Conservation (phyloP, 495 filamentous ascomycete species). For the Penicillium angulare region DNA sequence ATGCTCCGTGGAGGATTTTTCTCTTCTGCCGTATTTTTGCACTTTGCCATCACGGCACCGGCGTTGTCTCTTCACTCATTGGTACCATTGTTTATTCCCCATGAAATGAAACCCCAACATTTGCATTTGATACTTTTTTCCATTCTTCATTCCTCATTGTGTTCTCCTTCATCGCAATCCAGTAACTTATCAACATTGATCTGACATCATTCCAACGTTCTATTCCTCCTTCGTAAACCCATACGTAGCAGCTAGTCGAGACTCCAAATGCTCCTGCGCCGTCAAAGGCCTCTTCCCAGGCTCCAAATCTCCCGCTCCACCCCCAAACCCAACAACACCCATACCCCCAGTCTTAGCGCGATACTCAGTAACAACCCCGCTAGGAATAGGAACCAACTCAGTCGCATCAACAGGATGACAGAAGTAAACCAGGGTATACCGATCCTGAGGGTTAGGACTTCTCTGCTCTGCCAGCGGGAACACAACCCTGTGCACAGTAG, state of each 20-base stretch:
- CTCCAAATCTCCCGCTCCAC: conserved; percentile 35
- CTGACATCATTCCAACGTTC: not conserved
- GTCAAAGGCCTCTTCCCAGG: conserved; percentile 65
- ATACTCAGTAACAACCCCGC: conserved; percentile 50
- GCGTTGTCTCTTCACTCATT: conserved; percentile 18
- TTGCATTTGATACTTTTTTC: conserved; percentile 8
- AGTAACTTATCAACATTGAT: not conserved
- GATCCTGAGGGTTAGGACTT: conserved; percentile 54
- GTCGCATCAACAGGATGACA: conserved; percentile 78
- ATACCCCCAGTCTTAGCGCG: conserved; percentile 29
- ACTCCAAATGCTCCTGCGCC: conserved; percentile 78
- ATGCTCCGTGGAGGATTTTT: conserved; percentile 16
- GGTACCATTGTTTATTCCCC: conserved; percentile 7
- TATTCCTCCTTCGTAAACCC: conserved; percentile 38
- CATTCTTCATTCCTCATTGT: not conserved
- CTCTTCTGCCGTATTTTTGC: conserved; percentile 9
- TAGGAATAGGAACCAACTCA: conserved; percentile 74
- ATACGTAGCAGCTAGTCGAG: conserved; percentile 75
- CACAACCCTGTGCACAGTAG: conserved; percentile 86
- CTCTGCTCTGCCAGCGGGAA: conserved; percentile 57
- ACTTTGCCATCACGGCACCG: conserved; percentile 24
- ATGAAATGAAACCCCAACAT: conserved; percentile 13
- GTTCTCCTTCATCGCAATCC: conserved; percentile 8
- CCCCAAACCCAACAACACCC: conserved; percentile 42
- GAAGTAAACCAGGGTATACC: conserved; percentile 90